Evolutionary conservation across 1,284 basidiomycete genomes (phyloP), one percentile per base, ranked within the genome.

Genomic region (Neonothopanus nambi): DNA sequence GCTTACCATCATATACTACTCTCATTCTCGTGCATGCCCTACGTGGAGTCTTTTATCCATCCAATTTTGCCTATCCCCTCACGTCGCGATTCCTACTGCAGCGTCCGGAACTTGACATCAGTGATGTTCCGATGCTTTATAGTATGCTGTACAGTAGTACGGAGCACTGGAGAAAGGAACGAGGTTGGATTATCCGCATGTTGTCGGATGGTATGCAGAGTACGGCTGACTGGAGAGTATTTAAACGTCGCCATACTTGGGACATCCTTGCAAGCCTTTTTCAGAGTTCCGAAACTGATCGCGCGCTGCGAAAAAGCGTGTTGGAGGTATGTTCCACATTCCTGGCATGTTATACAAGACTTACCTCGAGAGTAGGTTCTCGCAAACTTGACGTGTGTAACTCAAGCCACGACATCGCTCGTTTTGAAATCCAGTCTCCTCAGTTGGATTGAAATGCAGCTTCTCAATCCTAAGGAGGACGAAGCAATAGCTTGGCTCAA

Each of bases 161-260:
- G 1, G 85, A 86, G 40, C 51, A 57, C 26, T 91, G 89, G 84
- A 88, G 85, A 70, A 87, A 85, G 64, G 93, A 98, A 63, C 78
- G 93, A 18, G 77, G 77, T 2, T 98, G 94, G 94, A 94, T 98
- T 45, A 72, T 98, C 39, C 79, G 87, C 39, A 90, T 94, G 67
- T 70, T 98, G 35, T 77, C 86, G 0, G 93, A 96, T 61, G 91
- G 90, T 0, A 85, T 93, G 76, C 76, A 78, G 52, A 80, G 81
- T 33, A 74, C 75, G 0, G 78, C 82, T 51, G 95, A 97, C 62
- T 96, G 94, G 93, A 78, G 77, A 33, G 80, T 94, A 1, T 72
- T 95, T 55, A 86, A 85, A 62, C 76, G 92, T 41, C 72, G 95
- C 26, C 91, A 94, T 65, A 93, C 91, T 0, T 95, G 92, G 89